These are phyloP conservation scores for Phytophthora ohioensis DNA, from an alignment of 352 stramenopile genomes.

Conservation along the genomic window DNA sequence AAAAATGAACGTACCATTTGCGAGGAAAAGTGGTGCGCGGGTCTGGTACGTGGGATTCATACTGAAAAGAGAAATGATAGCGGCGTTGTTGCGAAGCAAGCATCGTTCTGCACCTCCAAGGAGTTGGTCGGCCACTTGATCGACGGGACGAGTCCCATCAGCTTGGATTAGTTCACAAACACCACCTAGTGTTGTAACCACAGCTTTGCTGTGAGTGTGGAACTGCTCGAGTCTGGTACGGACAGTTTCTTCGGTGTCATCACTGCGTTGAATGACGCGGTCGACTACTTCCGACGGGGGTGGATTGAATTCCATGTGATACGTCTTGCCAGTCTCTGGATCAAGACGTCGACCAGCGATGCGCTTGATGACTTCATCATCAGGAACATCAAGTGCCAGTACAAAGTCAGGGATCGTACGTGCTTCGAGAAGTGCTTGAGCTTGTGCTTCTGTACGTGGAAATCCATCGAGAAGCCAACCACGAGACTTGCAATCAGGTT, in stretches of 20 bases:
- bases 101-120: constrained; percentile 58
- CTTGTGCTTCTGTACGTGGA: constrained; percentile 90
- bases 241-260: constrained; percentile 93
- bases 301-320: constrained; percentile 91
- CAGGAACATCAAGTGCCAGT: constrained; percentile 95
- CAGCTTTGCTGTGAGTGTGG: constrained; percentile 70
- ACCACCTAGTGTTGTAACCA: constrained; percentile 47
- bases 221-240: constrained; percentile 89
- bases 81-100: constrained; percentile 70
- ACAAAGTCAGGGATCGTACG: constrained; percentile 93
- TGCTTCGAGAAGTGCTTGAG: constrained; percentile 60
- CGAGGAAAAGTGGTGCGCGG: constrained; percentile 61
- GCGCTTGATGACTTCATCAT: constrained; percentile 94
- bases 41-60: constrained; percentile 50
- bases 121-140: constrained; percentile 63
- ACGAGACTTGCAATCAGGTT: constrained; percentile 69
- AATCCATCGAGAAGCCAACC: constrained; percentile 97
- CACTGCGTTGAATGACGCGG: constrained; percentile 71
- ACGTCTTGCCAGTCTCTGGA: constrained; percentile 93
- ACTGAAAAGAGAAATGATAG: constrained; percentile 62
- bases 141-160: constrained; percentile 61
- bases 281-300: constrained; percentile 65
- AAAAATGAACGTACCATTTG: constrained; percentile 63
- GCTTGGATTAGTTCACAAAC: constrained; percentile 56
- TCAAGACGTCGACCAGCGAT: constrained; percentile 94